Base-by-base conservation (phyloP, 768 basidiomycete genomes). In the Grammothele lineata region DNA sequence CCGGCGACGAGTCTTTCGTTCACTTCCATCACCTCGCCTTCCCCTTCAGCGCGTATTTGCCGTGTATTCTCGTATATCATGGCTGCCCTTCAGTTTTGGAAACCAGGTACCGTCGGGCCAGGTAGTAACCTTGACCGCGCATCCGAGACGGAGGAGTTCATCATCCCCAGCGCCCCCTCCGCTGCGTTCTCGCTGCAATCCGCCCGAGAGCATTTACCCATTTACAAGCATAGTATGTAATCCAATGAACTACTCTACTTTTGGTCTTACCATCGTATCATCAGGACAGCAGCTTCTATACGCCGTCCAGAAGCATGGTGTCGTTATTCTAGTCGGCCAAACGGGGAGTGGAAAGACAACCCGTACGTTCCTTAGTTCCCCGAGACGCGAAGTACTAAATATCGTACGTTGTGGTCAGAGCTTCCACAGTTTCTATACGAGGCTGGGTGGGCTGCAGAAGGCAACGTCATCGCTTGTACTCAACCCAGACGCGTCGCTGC, bases 281-380 rank as follows among this genome's bases (percentile, higher is more conserved):
- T 1, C 62, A 94, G 92, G 82, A 42, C 76, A 90, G 37, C 84
- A 82, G 51, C 70, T 98, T 3, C 66, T 98, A 7, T 87, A 90
- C 58, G 83, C 85, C 48, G 67, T 97, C 21, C 95, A 98, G 68
- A 82, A 78, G 43, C 77, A 85, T 60, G 85, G 86, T 4, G 86
- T 93, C 8, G 75, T 85, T 2, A 90, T 97, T 40, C 83, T 98
- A 5, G 88, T 95, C 8, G 95, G 89, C 8, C 89, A 97, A 59
- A 98, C 96, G 0, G 96, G 96, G 3, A 96, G 90, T 48, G 96
- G 96, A 37, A 98, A 99, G 70, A 95, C 93, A 6, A 99, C 95
- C 54, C 95, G 93, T 95, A 55, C 63, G 87, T 74, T 24, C 36
- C 22, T 23, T 1, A 24, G 23, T 7, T 48, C 17, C 53, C 17